Evolutionary conservation across 2,329 filamentous ascomycete species (phyloP), one percentile per base, ranked within the genome.

Genomic region (Stylonectria norvegica): DNA sequence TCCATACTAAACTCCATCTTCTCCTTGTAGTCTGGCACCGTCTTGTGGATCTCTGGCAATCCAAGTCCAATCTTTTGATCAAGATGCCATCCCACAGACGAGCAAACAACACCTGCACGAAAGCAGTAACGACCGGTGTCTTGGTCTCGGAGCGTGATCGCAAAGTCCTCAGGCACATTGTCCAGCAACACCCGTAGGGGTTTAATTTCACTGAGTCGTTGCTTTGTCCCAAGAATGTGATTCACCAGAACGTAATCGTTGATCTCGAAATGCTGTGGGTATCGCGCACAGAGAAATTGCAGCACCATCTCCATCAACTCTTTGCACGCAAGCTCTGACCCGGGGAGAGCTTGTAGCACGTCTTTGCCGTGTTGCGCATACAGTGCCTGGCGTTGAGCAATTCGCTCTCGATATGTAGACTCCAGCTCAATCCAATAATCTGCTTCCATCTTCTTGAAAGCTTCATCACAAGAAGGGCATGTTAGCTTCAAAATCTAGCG

Each of bases 351-450:
- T 40, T 84, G 75, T 1, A 93, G 72, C 2, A 94, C 79, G 4
- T 69, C 65, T 8, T 71, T 70, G 2, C 84, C 80, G 48, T 91
- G 72, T 42, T 81, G 67, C 9, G 66, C 67, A 56, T 81, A 85
- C 0, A 94, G 72, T 0, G 65, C 68, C 55, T 81, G 75, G 14
- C 89, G 83, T 58, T 90, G 79, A 5, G 72, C 71, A 49, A 95
- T 82, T 16, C 84, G 78, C 1, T 72, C 55, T 32, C 65, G 67
- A 59, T 95, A 95, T 3, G 78, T 85, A 35, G 71, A 82, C 51
- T 93, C 87, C 2, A 95, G 73, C 64, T 95, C 89, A n/a, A 95
- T 70, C 89, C 89, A 95, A 78, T 84, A 95, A 58, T 94, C 83
- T 0, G 81, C 69, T 47, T 95, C 86, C 62, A 93, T 68, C 52